A percentile compares a stretch with the other conserved stretches of the same genome.
phyloP scores from a whole-genome alignment of 495 filamentous ascomycete species.

The Schizothecium vesticola region DNA sequence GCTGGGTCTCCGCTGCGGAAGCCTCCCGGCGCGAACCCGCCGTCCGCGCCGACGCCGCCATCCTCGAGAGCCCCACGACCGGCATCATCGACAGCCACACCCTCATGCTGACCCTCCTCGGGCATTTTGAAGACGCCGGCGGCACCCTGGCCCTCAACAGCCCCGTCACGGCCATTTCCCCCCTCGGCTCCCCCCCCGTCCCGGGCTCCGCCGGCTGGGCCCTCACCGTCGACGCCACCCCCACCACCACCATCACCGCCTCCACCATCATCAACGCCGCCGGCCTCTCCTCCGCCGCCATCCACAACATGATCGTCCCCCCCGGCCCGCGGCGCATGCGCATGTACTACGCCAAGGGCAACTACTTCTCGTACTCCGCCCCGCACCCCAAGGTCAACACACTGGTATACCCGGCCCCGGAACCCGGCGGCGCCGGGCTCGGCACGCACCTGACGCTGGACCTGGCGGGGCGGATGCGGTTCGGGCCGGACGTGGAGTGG shows the following conservation, averaged over 20 bases:
- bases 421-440: constrained; percentile 74
- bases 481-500: constrained; percentile 97
- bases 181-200: constrained; percentile 49
- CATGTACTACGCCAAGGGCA: constrained; percentile 86
- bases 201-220: constrained; percentile 44
- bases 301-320: constrained; percentile 78
- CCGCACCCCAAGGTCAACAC: constrained; percentile 61
- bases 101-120: constrained; percentile 74
- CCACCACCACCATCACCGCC: constrained; percentile 56
- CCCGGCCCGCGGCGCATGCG: constrained; percentile 47
- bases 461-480: constrained; percentile 76
- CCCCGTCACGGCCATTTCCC: constrained; percentile 53
- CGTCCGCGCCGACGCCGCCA: constrained; percentile 64
- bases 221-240: constrained; percentile 38
- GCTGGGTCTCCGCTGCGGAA: constrained; percentile 58
- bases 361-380: constrained; percentile 81
- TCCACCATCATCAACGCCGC: constrained; percentile 81
- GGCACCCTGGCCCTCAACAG: constrained; percentile 66
- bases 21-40: constrained; percentile 63
- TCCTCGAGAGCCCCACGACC: constrained; percentile 76
- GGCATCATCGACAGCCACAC: constrained; percentile 88
- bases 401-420: constrained; percentile 80
- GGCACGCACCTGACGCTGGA: constrained; percentile 94
- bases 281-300: constrained; percentile 66
- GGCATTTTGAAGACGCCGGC: constrained; percentile 66